Evolutionary conservation across 1,284 basidiomycete species (phyloP).

Genomic region (Malassezia caprae): DNA sequence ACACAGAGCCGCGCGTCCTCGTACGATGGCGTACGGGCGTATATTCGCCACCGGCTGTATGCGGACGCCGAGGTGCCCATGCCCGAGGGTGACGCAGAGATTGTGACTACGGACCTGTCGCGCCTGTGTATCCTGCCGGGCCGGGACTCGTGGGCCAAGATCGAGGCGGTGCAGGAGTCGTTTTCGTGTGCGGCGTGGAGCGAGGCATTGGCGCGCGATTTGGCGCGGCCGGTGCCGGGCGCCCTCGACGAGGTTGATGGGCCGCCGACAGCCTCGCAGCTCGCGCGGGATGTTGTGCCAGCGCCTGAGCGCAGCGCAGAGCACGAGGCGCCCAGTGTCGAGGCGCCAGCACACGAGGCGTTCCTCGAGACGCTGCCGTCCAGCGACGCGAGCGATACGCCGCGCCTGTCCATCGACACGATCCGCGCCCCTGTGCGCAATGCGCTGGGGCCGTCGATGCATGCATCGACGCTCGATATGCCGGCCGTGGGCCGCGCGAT

Average conservation of each 20-base stretch:
- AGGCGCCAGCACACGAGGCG: slow-evolving; percentile 22
- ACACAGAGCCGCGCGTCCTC: slow-evolving; percentile 67
- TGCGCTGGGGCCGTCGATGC: slow-evolving; percentile 13
- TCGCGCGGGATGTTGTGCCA: neutral
- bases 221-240: neutral
- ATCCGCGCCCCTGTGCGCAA: slow-evolving; percentile 1
- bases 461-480: slow-evolving; percentile 15
- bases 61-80: slow-evolving; percentile 54
- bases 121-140: slow-evolving; percentile 82
- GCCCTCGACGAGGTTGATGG: neutral
- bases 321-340: slow-evolving; percentile 12
- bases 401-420: neutral
- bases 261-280: neutral
- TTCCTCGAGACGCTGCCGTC: slow-evolving; percentile 27
- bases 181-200: slow-evolving; percentile 59
- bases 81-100: slow-evolving; percentile 63
- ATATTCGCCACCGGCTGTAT: slow-evolving; percentile 73
- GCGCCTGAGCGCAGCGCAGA: neutral
- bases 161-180: slow-evolving; percentile 74
- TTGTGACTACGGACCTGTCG: slow-evolving; percentile 69
- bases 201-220: slow-evolving; percentile 5
- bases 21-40: slow-evolving; percentile 68
- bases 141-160: slow-evolving; percentile 98
- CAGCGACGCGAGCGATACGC: slow-evolving; percentile 18
- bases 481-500: slow-evolving; percentile 12